Percentiles rank a stretch among this genome's conserved stretches.
Evolutionary conservation across 2,329 filamentous ascomycete species (phyloP).

Genomic region (Tolypocladium nubicola): DNA sequence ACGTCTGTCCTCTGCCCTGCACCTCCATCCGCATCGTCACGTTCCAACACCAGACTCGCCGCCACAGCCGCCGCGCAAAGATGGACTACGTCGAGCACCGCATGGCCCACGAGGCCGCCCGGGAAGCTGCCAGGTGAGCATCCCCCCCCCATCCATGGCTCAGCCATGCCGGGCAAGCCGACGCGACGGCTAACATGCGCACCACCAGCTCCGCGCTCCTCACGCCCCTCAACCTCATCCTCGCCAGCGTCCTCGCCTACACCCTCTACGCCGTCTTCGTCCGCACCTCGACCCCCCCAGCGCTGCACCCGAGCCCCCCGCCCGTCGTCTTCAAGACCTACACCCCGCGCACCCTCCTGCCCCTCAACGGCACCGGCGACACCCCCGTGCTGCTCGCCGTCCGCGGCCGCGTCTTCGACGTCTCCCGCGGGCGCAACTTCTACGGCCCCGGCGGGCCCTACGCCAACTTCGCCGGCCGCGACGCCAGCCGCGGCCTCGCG

Average conservation of each 20-base stretch:
- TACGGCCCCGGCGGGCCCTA: conserved; percentile 95
- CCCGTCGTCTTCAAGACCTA: conserved; percentile 57
- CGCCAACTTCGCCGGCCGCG: conserved; percentile 88
- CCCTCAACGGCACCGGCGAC: conserved; percentile 68
- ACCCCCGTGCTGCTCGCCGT: conserved; percentile 84
- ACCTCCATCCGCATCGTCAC: background rate
- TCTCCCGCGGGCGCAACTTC: conserved; percentile 77
- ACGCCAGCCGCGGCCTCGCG: conserved; percentile 80
- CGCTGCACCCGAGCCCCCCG: conserved; percentile 41
- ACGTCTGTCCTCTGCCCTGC: background rate
- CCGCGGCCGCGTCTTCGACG: conserved; percentile 84
- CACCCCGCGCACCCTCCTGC: conserved; percentile 71
- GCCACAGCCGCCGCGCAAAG: background rate
- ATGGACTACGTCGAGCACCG: conserved; percentile 51
- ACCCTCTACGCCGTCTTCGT: conserved; percentile 44
- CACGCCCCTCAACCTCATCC: conserved; percentile 54
- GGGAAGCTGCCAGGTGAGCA: conserved; percentile 26
- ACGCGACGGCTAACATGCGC: background rate
- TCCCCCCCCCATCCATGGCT: background rate
- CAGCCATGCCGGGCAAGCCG: background rate
- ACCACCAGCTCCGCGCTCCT: conserved; percentile 30
- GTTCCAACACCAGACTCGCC: background rate
- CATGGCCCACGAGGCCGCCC: conserved; percentile 40
- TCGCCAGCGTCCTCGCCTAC: conserved; percentile 45
- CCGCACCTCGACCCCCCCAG: conserved; percentile 33